A percentile compares a stretch with the other conserved stretches of the same genome.
phyloP scores from a whole-genome alignment of 495 filamentous ascomycete genomes.

The Podospora conica region DNA sequence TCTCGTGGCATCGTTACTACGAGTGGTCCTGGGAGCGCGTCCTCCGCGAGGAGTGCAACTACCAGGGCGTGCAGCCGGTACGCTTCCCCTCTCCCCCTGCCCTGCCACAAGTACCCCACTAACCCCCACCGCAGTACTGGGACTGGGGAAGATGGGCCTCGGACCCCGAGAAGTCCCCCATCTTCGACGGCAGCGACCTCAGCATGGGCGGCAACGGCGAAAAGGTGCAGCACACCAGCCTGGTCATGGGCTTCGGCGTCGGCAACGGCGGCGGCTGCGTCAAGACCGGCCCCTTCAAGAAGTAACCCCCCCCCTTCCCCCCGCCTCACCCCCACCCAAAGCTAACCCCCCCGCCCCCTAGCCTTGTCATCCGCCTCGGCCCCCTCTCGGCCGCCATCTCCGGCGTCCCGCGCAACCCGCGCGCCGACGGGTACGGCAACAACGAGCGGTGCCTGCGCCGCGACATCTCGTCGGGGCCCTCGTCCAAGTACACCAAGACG shows the following conservation, averaged over 20 bases:
- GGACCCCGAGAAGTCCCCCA: conserved; percentile 49
- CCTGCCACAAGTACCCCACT: neutral
- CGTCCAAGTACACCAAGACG: conserved; percentile 42
- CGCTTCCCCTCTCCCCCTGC: neutral
- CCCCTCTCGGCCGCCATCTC: conserved; percentile 35
- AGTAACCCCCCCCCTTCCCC: conserved; percentile 15
- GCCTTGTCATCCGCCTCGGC: conserved; percentile 48
- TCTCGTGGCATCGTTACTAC: conserved; percentile 69
- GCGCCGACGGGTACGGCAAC: conserved; percentile 33
- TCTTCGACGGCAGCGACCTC: conserved; percentile 58
- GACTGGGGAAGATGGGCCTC: conserved; percentile 54
- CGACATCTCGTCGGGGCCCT: conserved; percentile 51
- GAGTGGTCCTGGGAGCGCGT: conserved; percentile 57
- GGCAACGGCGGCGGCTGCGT: conserved; percentile 69
- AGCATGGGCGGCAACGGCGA: conserved; percentile 59
- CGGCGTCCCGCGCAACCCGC: conserved; percentile 32
- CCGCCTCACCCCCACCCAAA: neutral
- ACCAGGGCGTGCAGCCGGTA: conserved; percentile 44
- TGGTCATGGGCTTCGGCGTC: conserved; percentile 29
- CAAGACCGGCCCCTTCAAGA: conserved; percentile 51
- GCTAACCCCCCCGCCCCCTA: conserved; percentile 7
- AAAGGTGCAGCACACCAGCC: conserved; percentile 29
- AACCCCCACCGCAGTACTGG: conserved; percentile 45
- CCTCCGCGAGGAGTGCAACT: conserved; percentile 62
- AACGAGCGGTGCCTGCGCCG: conserved; percentile 62